Evolutionary conservation across 75 land plant genomes (phyloP).

Genomic region (Pinus albicaulis): DNA sequence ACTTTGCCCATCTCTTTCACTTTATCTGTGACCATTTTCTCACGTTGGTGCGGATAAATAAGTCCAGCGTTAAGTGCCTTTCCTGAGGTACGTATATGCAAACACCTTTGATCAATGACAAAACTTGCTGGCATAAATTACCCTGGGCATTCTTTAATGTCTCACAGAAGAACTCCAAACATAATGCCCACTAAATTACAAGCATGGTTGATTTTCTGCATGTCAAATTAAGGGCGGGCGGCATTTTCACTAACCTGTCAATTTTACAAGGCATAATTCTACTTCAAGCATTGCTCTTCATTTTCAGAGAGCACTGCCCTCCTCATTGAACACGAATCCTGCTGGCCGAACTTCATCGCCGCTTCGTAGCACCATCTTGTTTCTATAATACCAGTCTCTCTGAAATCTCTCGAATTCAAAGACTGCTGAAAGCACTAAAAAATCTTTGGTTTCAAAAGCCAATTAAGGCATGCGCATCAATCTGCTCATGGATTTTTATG

Average conservation of each 20-base stretch:
- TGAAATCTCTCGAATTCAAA: neutral
- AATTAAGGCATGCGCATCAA: neutral
- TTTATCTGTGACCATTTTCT: slow-evolving; percentile 18
- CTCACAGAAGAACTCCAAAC: slow-evolving; percentile 10
- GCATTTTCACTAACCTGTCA: slow-evolving; percentile 6
- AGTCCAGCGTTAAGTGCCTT: slow-evolving; percentile 1
- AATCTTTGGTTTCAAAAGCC: neutral
- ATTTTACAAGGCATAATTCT: slow-evolving; percentile 6
- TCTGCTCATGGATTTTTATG: neutral
- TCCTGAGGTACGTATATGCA: neutral
- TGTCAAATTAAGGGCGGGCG: slow-evolving; percentile 6
- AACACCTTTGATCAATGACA: too few relatives aligned
- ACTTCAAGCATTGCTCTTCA: slow-evolving; percentile 3
- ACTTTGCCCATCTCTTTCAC: slow-evolving; percentile 18
- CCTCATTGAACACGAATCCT: neutral
- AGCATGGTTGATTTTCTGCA: slow-evolving; percentile 8
- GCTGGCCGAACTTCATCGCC: slow-evolving; percentile 7
- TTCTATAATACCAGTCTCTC: neutral
- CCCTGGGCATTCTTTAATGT: neutral
- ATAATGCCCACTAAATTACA: slow-evolving; percentile 7
- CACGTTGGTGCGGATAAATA: neutral
- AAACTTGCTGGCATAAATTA: too few relatives aligned
- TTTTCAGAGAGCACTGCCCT: neutral
- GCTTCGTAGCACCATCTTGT: neutral
- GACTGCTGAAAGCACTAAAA: neutral